A percentile compares a stretch with the other conserved stretches of the same genome.
Conservation (phyloP, 306 rosid species). For the Prunus salicina region DNA sequence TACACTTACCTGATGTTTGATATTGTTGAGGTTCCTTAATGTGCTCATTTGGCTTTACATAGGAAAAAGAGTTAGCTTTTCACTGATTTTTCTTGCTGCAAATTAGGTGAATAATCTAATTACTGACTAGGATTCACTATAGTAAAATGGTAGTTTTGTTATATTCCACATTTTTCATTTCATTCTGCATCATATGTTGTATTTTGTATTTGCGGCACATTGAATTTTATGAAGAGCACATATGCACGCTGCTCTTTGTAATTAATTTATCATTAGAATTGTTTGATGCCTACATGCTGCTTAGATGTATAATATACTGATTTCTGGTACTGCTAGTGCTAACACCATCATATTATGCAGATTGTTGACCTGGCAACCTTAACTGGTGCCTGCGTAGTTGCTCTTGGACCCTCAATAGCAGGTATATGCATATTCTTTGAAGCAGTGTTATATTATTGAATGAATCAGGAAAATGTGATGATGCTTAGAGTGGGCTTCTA, state of each 20-base stretch:
- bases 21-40: background rate
- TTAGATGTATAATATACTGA: background rate
- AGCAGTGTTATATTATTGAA: background rate
- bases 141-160: no score
- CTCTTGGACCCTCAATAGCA: conserved; percentile 93
- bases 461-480: no score
- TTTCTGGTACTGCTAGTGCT: conserved; percentile 21
- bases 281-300: background rate
- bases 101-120: no score
- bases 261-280: background rate
- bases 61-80: no score
- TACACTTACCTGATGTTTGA: background rate
- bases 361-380: conserved; percentile 91
- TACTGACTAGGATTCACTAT: no score
- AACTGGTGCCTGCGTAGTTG: conserved; percentile 88
- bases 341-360: conserved; percentile 45
- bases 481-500: no score
- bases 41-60: no score
- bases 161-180: no score
- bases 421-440: conserved; percentile 40
- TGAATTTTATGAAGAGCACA: no score
- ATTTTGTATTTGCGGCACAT: no score
- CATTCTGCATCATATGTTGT: no score
- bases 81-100: no score
- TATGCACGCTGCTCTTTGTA: background rate